Percentiles rank a stretch among this genome's conserved stretches.
Evolutionary conservation across 23 red algal species (phyloP).

Genomic region (Gracilaria domingensis): DNA sequence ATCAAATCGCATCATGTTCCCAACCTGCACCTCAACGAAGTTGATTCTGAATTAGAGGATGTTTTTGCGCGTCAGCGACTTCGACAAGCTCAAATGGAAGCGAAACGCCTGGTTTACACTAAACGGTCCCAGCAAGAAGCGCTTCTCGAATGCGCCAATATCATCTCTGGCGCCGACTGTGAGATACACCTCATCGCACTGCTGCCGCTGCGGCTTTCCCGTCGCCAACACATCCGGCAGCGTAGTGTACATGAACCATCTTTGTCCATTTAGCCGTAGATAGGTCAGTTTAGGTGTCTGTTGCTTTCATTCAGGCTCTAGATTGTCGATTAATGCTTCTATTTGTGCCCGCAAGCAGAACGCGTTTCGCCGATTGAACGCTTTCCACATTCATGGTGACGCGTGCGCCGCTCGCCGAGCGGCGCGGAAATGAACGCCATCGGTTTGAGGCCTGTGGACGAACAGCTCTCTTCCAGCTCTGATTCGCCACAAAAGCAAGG

Average conservation of each 20-base stretch:
- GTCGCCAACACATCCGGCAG: slow-evolving; percentile 5
- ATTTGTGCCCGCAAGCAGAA: not conserved
- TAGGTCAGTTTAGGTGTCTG: not conserved
- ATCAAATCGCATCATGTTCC: not conserved
- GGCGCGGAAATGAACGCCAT: slow-evolving; percentile 9
- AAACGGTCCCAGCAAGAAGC: not conserved
- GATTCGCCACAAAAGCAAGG: too few species aligned
- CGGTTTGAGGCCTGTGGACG: not conserved
- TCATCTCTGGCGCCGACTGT: not conserved
- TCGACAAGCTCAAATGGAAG: not conserved
- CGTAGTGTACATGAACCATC: not conserved
- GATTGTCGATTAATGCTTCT: not conserved
- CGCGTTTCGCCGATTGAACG: slow-evolving; percentile 2
- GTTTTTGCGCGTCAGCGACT: not conserved
- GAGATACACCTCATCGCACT: slow-evolving; percentile 1
- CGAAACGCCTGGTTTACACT: not conserved
- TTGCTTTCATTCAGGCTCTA: slow-evolving; percentile 1
- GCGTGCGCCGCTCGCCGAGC: not conserved
- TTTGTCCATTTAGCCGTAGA: not conserved
- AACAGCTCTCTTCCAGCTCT: not conserved
- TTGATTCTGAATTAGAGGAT: too few species aligned
- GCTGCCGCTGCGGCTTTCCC: not conserved
- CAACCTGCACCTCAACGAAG: not conserved
- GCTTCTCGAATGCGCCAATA: not conserved
- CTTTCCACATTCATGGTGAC: not conserved